phyloP scores from a whole-genome alignment of 208 protist genomes.

The Perkinsela sp. region DNA sequence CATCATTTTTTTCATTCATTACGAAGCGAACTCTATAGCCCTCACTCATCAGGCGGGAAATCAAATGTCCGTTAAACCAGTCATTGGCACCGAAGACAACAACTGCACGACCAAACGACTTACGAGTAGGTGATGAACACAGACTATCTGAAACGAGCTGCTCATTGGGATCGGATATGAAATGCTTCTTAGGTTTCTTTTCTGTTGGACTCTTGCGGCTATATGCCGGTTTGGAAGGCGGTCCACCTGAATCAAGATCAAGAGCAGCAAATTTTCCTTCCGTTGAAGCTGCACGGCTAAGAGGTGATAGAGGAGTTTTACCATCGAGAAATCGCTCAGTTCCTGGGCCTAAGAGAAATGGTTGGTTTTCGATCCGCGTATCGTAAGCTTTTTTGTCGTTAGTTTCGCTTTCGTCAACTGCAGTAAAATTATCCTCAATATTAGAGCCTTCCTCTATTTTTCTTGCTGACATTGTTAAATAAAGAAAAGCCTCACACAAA shows the following conservation, averaged over 20 bases:
- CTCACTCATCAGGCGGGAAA: not conserved
- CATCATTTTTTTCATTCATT: not conserved
- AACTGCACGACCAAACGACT: too few relatives aligned
- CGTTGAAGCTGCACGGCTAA: not conserved
- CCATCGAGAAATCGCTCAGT: not conserved
- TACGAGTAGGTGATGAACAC: too few relatives aligned
- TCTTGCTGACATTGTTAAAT: not conserved
- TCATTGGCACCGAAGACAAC: not conserved
- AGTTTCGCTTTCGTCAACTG: not conserved
- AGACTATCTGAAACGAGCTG: too few relatives aligned
- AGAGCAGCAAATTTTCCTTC: not conserved
- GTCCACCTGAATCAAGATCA: not conserved
- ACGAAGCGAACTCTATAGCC: not conserved
- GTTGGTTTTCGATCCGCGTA: not conserved
- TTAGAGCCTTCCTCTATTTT: not conserved
- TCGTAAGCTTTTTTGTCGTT: constrained; percentile 1
- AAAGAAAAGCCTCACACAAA: not conserved
- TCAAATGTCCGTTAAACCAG: not conserved
- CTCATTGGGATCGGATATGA: too few relatives aligned
- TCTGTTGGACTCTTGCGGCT: too few relatives aligned
- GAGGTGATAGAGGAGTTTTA: not conserved
- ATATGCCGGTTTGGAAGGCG: too few relatives aligned
- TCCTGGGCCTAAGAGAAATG: not conserved
- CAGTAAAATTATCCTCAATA: not conserved
- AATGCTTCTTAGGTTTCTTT: too few relatives aligned